Evolutionary conservation across 768 basidiomycete species (phyloP).

Genomic region (Coprinopsis cinerea): DNA sequence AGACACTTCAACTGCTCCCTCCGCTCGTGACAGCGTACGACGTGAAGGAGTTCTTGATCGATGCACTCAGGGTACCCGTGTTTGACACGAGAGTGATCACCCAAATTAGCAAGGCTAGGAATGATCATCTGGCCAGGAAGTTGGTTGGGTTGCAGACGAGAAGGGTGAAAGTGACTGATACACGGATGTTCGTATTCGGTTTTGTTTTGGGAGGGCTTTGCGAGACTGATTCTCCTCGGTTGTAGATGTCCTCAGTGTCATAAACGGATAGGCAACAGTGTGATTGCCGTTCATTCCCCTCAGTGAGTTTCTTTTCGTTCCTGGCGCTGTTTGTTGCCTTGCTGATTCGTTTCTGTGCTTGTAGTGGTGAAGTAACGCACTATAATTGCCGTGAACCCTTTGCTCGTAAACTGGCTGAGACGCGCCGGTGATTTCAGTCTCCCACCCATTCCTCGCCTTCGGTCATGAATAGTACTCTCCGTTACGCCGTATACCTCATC

Average conservation of each 20-base stretch:
- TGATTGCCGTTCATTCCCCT: conserved; percentile 90
- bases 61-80: conserved; percentile 58
- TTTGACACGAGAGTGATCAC: conserved; percentile 68
- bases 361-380: conserved; percentile 92
- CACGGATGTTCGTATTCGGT: conserved; percentile 69
- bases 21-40: conserved; percentile 84
- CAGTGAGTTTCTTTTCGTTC: conserved; percentile 41
- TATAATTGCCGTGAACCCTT: conserved; percentile 92
- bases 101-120: conserved; percentile 65
- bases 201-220: neutral
- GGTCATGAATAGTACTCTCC: neutral
- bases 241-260: conserved; percentile 91
- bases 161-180: conserved; percentile 86
- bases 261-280: conserved; percentile 87
- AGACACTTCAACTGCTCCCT: conserved; percentile 82
- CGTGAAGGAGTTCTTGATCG: conserved; percentile 70
- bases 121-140: conserved; percentile 67
- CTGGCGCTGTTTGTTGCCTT: neutral
- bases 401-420: conserved; percentile 46
- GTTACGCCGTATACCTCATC: too few species aligned
- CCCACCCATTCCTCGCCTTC: neutral
- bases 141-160: conserved; percentile 74
- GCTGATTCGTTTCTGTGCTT: neutral
- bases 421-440: conserved; percentile 16
- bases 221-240: neutral